Conservation (phyloP, 2,329 filamentous ascomycete species). For the Helotiales sp. region DNA sequence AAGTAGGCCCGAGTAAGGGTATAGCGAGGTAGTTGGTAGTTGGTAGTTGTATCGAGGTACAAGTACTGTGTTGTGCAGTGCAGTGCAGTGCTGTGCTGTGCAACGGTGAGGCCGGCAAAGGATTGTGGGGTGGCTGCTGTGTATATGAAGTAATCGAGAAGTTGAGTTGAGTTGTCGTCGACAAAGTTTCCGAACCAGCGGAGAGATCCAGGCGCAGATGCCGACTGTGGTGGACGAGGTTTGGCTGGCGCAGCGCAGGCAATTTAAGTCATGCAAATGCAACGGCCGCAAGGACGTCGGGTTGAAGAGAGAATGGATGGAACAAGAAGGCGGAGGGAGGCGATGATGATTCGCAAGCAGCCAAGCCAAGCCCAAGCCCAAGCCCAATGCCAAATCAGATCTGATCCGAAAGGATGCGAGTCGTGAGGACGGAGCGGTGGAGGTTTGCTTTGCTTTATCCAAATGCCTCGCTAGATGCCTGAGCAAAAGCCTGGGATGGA, state of each 20-base stretch:
- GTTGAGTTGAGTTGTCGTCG: constrained; percentile 17
- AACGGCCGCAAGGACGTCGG: constrained; percentile 8
- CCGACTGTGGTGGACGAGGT: constrained; percentile 19
- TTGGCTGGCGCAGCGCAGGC: constrained; percentile 19
- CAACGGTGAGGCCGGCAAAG: neutral
- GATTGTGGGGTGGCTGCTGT: constrained; percentile 7
- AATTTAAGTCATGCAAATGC: constrained; percentile 9
- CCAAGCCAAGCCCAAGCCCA: no score
- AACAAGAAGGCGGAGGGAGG: constrained; percentile 9
- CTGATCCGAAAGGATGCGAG: neutral
- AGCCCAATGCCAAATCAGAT: neutral
- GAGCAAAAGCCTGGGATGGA: neutral
- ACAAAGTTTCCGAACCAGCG: constrained; percentile 28
- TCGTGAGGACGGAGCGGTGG: neutral
- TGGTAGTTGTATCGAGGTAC: constrained; percentile 4
- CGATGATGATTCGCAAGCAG: constrained; percentile 12
- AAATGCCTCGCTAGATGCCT: constrained; percentile 13
- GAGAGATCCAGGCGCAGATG: constrained; percentile 20
- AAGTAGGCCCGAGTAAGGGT: neutral
- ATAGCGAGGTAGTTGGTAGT: no score
- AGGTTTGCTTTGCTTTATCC: constrained; percentile 13
- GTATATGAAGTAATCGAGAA: constrained; percentile 4
- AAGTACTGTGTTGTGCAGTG: constrained; percentile 5
- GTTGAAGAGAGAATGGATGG: neutral
- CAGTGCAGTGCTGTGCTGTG: neutral